A percentile compares a stretch with the other conserved stretches of the same genome.
Evolutionary conservation across 768 basidiomycete species (phyloP).

Genomic region (Russula earlei): DNA sequence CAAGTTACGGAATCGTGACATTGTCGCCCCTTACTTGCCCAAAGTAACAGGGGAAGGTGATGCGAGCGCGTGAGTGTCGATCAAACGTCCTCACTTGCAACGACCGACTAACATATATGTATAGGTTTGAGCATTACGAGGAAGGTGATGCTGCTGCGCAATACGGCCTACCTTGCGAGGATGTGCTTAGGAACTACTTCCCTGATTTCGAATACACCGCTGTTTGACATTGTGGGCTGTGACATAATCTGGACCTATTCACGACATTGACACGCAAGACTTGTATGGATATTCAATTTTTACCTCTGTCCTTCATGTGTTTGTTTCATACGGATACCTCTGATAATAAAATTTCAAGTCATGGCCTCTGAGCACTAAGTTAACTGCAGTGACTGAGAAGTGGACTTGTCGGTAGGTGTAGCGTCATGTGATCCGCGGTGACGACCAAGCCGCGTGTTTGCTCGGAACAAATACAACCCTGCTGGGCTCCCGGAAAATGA

Average conservation of each 20-base stretch:
- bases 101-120: not conserved
- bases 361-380: not conserved
- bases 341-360: not conserved
- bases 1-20: slow-evolving; percentile 70
- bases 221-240: slow-evolving; percentile 2
- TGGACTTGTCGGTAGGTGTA: no score
- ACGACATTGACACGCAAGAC: slow-evolving; percentile 10
- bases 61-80: slow-evolving; percentile 73
- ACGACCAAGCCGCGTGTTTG: slow-evolving; percentile 6
- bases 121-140: slow-evolving; percentile 69
- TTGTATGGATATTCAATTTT: slow-evolving; percentile 11
- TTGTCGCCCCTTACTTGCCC: slow-evolving; percentile 92
- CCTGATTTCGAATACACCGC: slow-evolving; percentile 70
- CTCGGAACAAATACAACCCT: slow-evolving; percentile 15
- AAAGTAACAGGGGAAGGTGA: slow-evolving; percentile 90
- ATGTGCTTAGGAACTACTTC: slow-evolving; percentile 61
- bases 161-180: slow-evolving; percentile 51
- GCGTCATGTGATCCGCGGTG: not conserved
- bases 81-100: not conserved
- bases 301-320: not conserved
- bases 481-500: slow-evolving; percentile 14
- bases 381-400: no score
- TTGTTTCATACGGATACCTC: slow-evolving; percentile 8
- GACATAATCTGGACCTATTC: not conserved
- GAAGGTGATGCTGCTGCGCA: slow-evolving; percentile 55